These are phyloP conservation scores for Monilinia fructicola DNA, from an alignment of 2,329 filamentous ascomycete species.

Conservation along the genomic window DNA sequence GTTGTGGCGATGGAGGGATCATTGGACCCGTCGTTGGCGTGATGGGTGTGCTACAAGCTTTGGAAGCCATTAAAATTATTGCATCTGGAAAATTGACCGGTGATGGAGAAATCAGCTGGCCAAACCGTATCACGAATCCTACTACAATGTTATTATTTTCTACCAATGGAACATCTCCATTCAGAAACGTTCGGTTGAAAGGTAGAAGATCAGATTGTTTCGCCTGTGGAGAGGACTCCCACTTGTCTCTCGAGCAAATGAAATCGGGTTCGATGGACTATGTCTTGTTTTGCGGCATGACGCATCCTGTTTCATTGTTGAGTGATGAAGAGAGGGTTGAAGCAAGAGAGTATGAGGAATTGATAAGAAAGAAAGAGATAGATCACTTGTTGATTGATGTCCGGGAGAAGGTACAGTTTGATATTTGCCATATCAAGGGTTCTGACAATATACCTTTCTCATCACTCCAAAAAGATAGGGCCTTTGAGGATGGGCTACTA, in stretches of 20 bases:
- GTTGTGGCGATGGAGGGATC: slow-evolving; percentile 90
- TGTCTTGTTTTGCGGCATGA: slow-evolving; percentile 76
- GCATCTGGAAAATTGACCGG: slow-evolving; percentile 41
- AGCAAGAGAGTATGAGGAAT: slow-evolving; percentile 54
- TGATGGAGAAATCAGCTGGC: slow-evolving; percentile 28
- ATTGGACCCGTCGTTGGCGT: slow-evolving; percentile 87
- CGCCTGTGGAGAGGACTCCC: slow-evolving; percentile 66
- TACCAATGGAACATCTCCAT: slow-evolving; percentile 54
- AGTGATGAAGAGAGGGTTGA: slow-evolving; percentile 65
- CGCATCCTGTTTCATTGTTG: slow-evolving; percentile 56
- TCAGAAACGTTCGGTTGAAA: slow-evolving; percentile 74
- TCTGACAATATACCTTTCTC: slow-evolving; percentile 75
- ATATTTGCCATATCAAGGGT: slow-evolving; percentile 72
- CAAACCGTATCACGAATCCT: slow-evolving; percentile 23
- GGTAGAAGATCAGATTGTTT: slow-evolving; percentile 68
- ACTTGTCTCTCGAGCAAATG: slow-evolving; percentile 63
- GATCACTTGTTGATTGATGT: slow-evolving; percentile 73
- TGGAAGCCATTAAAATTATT: slow-evolving; percentile 86
- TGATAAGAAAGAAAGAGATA: slow-evolving; percentile 31
- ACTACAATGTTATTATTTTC: slow-evolving; percentile 50
- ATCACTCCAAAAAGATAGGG: slow-evolving; percentile 42
- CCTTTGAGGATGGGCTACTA: slow-evolving; percentile 26
- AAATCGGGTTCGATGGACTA: slow-evolving; percentile 73
- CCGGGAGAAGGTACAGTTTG: slow-evolving; percentile 79
- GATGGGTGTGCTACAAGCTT: slow-evolving; percentile 90